These are phyloP conservation scores for Brettanomyces sp. DNA, from an alignment of 805 yeast genomes.

Conservation along the genomic window DNA sequence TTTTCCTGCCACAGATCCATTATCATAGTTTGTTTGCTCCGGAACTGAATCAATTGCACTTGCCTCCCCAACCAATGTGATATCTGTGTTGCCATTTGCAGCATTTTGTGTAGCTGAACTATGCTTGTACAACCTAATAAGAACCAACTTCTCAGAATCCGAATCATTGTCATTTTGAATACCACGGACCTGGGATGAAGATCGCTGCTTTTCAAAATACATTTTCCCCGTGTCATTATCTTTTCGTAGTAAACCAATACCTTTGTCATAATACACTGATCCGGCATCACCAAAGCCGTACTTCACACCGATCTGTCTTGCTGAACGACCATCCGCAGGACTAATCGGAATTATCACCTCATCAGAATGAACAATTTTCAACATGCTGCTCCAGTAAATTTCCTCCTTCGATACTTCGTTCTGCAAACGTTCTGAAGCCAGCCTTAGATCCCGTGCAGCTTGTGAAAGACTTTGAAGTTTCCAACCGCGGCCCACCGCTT, in stretches of 20 bases:
- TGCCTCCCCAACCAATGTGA: slow-evolving; percentile 49
- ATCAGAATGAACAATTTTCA: slow-evolving; percentile 32
- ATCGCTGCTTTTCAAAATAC: slow-evolving; percentile 20
- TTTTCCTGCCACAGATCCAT: too few relatives aligned
- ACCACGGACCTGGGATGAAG: slow-evolving; percentile 23
- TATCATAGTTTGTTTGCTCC: not conserved
- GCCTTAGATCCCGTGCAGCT: slow-evolving; percentile 41
- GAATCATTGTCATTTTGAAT: slow-evolving; percentile 6
- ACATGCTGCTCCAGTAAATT: slow-evolving; percentile 53
- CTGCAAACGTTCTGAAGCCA: slow-evolving; percentile 41
- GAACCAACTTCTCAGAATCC: slow-evolving; percentile 37
- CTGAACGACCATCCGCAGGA: slow-evolving; percentile 33
- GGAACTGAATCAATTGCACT: slow-evolving; percentile 14
- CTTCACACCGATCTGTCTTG: slow-evolving; percentile 61
- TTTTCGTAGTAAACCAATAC: slow-evolving; percentile 63
- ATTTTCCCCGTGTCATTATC: slow-evolving; percentile 34
- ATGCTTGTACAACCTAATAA: slow-evolving; percentile 40
- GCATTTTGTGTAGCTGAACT: not conserved
- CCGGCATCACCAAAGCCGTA: slow-evolving; percentile 93
- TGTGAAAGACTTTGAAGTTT: slow-evolving; percentile 59
- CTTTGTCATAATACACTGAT: slow-evolving; percentile 62
- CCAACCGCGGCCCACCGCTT: slow-evolving; percentile 67
- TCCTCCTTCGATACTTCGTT: slow-evolving; percentile 53
- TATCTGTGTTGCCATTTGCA: slow-evolving; percentile 6
- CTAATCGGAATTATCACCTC: slow-evolving; percentile 65